Conservation (phyloP, 768 basidiomycete species). For the Tubosaeta sp. region DNA sequence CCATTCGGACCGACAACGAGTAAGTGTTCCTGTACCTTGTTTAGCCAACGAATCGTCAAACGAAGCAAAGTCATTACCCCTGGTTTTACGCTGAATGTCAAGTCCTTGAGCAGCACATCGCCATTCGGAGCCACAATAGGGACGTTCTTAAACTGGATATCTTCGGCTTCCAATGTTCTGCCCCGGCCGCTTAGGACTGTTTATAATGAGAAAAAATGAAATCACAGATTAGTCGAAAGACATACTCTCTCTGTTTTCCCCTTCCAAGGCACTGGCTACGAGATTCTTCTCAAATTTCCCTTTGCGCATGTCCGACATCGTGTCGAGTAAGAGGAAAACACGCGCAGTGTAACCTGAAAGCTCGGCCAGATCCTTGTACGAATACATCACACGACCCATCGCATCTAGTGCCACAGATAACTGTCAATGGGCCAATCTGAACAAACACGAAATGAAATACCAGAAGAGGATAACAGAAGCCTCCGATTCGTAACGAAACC, state of each 20-base stretch:
- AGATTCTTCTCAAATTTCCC: constrained; percentile 89
- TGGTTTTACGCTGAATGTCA: constrained; percentile 87
- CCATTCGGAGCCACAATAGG: constrained; percentile 97
- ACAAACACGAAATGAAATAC: constrained; percentile 33
- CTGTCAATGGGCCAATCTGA: neutral
- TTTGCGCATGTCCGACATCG: constrained; percentile 79
- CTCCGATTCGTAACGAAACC: constrained; percentile 97
- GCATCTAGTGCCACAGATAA: constrained; percentile 54
- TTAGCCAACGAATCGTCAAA: neutral
- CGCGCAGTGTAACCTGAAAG: constrained; percentile 94
- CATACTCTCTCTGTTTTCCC: constrained; percentile 75
- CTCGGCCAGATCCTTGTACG: constrained; percentile 94
- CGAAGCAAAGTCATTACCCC: constrained; percentile 47
- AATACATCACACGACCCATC: constrained; percentile 94
- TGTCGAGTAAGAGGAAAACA: constrained; percentile 83
- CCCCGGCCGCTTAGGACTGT: constrained; percentile 79
- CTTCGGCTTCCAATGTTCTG: constrained; percentile 74
- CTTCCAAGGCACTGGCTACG: constrained; percentile 67
- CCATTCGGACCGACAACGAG: constrained; percentile 96
- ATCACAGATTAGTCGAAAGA: neutral
- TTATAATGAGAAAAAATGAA: constrained; percentile 1
- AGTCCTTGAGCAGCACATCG: constrained; percentile 77
- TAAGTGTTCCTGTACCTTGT: constrained; percentile 65
- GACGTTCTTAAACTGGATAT: constrained; percentile 89
- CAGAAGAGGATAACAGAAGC: constrained; percentile 81